A percentile compares a stretch with the other conserved stretches of the same genome.
These are phyloP conservation scores for Poronia punctata DNA, from an alignment of 495 filamentous ascomycete genomes.

Conservation along the genomic window DNA sequence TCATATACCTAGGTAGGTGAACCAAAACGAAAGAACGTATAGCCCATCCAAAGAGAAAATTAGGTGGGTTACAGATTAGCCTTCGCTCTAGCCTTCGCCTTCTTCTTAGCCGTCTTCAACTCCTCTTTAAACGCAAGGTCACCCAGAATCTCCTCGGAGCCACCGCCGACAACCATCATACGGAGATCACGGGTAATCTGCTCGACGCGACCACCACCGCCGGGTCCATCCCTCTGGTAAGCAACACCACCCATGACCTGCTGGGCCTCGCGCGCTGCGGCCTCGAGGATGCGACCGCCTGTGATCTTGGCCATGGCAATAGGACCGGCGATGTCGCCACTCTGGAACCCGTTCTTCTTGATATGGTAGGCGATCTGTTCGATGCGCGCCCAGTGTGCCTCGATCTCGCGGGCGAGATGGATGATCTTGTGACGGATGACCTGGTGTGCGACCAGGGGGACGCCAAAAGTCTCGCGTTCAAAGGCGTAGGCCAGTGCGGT, in stretches of 20 bases:
- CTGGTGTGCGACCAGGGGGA: constrained; percentile 36
- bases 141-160: constrained; percentile 51
- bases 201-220: constrained; percentile 38
- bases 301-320: constrained; percentile 46
- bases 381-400: constrained; percentile 41
- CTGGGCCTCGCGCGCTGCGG: constrained; percentile 52
- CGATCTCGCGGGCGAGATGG: constrained; percentile 37
- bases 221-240: constrained; percentile 46
- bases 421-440: constrained; percentile 42
- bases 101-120: constrained; percentile 18
- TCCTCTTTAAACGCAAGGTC: constrained; percentile 47
- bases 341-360: constrained; percentile 3
- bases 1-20: background rate
- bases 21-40: background rate
- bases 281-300: constrained; percentile 48
- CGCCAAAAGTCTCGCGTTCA: constrained; percentile 42
- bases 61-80: constrained; percentile 1
- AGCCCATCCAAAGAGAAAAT: too few species aligned
- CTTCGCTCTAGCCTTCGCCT: background rate
- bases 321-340: constrained; percentile 5
- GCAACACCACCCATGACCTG: constrained; percentile 55
- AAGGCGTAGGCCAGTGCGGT: constrained; percentile 42
- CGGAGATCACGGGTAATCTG: constrained; percentile 52
- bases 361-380: constrained; percentile 31
- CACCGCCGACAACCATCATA: constrained; percentile 52